Evolutionary conservation across 179 eudicot genomes (phyloP).

Genomic region (Carnegiea gigantea): DNA sequence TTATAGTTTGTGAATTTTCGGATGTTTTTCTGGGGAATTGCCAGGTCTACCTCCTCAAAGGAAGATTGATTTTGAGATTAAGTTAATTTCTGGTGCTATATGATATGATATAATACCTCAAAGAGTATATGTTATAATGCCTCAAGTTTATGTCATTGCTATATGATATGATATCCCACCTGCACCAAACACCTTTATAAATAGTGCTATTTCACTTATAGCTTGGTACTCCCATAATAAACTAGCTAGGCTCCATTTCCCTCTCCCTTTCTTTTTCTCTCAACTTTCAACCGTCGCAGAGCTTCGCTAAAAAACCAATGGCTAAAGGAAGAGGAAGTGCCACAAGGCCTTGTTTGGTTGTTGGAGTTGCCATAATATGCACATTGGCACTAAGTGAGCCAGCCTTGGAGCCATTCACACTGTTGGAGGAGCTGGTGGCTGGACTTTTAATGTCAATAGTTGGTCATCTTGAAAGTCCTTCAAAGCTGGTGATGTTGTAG

Average conservation of each 20-base stretch:
- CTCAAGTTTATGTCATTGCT: too few species aligned
- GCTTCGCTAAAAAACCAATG: conserved; percentile 11
- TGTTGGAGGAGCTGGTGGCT: conserved; percentile 35
- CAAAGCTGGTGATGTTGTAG: conserved; percentile 39
- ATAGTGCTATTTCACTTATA: not conserved
- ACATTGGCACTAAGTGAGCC: conserved; percentile 19
- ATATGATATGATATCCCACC: too few species aligned
- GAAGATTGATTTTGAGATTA: too few species aligned
- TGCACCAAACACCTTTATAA: not conserved
- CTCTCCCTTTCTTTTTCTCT: not conserved
- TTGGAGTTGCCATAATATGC: conserved; percentile 14
- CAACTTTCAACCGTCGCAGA: not conserved
- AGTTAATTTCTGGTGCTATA: too few species aligned
- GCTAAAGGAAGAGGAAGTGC: conserved; percentile 36
- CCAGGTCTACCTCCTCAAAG: too few species aligned
- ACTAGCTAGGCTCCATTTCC: not conserved
- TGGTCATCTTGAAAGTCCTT: conserved; percentile 37
- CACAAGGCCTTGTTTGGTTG: not conserved
- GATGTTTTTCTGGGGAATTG: too few species aligned
- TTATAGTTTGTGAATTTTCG: too few species aligned
- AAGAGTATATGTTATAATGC: too few species aligned
- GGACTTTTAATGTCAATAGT: conserved; percentile 35
- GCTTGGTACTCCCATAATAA: not conserved
- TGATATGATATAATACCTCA: too few species aligned
- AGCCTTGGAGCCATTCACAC: conserved; percentile 25